Evolutionary conservation across 306 rosid genomes (phyloP), one percentile per base, ranked within the genome.

Genomic region (Vicia faba): DNA sequence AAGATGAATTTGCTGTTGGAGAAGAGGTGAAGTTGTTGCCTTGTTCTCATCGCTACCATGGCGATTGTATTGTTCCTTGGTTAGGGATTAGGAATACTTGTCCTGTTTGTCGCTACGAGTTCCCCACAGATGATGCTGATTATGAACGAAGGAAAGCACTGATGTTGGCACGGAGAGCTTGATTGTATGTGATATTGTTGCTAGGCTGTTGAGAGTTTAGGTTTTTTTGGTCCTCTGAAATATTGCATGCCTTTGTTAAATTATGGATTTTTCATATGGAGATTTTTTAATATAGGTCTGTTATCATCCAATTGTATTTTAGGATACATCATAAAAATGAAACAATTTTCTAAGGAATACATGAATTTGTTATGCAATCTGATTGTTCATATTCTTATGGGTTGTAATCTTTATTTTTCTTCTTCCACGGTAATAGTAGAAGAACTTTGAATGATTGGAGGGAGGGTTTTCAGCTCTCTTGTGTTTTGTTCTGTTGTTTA

Each of bases 61-160:
- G 84, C 3, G 90, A 84, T 13, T 92, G 98, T 78, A 92, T 92
- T 72, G 74, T 77, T 13, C 95, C 92, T 0, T 89, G 96, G 98
- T 53, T 92, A 75, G 86, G 80, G 6, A 92, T 92, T 58, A 56
- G 92, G 64, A 92, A 92, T 68, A 89, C 98, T 3, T 92, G 98
- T 61, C 96, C 98, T 26, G 92, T 92, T 31, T 92, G 98, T 70
- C 95, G 96, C 8, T 80, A 66, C 31, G 96, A 92, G 77, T 75
- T 85, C 51, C 92, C 89, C 2, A 89, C 97, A 0, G 96, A 84
- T 61, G 91, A 86, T 46, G 84, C 87, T 49, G 84, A 86, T 10
- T 88, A 84, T 75, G 97, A 91, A 74, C 89, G 71, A 46, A 75
- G 81, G 84, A 88, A 75, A 78, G 62, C 69, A 1, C 85, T 36